Base-by-base conservation (phyloP, 2,329 filamentous ascomycete genomes). In the Amauroascus verrucosus region DNA sequence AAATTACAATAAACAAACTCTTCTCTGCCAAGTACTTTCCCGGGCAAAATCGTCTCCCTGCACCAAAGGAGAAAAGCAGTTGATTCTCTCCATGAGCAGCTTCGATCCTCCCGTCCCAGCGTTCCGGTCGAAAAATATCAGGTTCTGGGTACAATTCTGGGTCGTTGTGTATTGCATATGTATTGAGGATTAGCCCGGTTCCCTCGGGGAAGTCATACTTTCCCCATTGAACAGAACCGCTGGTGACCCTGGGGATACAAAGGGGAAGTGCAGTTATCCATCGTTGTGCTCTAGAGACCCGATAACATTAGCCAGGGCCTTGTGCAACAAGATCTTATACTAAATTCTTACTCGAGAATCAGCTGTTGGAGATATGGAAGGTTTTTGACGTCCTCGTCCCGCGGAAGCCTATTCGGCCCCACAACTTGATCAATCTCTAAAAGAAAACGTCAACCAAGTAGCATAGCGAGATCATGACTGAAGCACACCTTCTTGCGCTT, bases 11-110 rank as follows among this genome's bases (percentile, higher is more conserved):
- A 8, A 70, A 67, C 0, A 81, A 66, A 0, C 72, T 78, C 0
- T 75, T 72, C 38, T 77, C 72, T 0, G 75, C 77, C 0, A 81
- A 69, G 48, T 81, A 76, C 57, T 77, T 71, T 5, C 61, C 62
- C 1, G 61, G 62, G 33, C 62, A 65, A 33, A 60, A 51, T 6
- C 61, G 58, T 3, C 63, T 60, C 1, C 62, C 61, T 1, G 54
- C 48, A 4, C 63, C 62, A 43, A 60, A 65, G 7, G 51, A 64
- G 59, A 75, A 78, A 48, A 77, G 75, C 54, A 73, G 70, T 6
- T 70, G 66, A 5, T 57, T 60, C 8, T 57, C 52, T 18, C 68
- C 64, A n/a, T 70, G 65, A 7, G 73, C 66, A 0, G 57, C 57
- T n/a, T 57, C 22, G 6, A 55, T 51, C 14, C 58, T 47, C 13